These are phyloP conservation scores for Penicillium parvum DNA, from an alignment of 495 filamentous ascomycete species.

Conservation along the genomic window DNA sequence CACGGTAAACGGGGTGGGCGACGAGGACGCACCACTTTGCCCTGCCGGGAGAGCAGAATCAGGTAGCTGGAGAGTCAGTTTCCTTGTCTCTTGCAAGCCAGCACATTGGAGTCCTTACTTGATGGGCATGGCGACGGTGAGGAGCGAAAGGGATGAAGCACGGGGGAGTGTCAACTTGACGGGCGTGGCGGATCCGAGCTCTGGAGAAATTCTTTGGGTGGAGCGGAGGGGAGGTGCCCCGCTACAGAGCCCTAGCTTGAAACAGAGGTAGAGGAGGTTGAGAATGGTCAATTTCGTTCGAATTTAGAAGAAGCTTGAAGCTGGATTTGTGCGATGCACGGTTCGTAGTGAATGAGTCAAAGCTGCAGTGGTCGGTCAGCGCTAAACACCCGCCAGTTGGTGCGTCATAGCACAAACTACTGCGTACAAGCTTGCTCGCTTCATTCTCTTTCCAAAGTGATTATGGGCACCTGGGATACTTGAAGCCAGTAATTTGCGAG, in stretches of 20 bases:
- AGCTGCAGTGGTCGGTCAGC: too few species aligned
- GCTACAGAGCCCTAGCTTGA: conserved; percentile 24
- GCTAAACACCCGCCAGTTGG: too few species aligned
- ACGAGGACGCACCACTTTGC: conserved; percentile 82
- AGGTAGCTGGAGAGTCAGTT: conserved; percentile 69
- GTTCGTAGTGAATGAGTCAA: conserved; percentile 1
- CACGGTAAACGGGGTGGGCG: conserved; percentile 35
- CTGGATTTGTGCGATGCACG: background rate
- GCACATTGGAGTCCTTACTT: conserved; percentile 40
- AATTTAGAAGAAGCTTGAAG: too few species aligned
- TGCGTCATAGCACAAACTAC: too few species aligned
- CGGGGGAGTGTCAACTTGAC: conserved; percentile 11
- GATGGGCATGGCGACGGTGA: conserved; percentile 52
- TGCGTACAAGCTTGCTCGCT: too few species aligned
- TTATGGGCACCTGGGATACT: too few species aligned
- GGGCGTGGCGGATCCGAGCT: conserved; percentile 24
- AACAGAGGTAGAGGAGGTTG: conserved; percentile 4
- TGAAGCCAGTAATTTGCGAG: too few species aligned
- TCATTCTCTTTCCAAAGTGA: too few species aligned
- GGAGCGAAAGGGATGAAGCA: conserved; percentile 19
- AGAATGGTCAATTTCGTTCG: too few species aligned
- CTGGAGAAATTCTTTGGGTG: conserved; percentile 39
- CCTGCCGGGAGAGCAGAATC: conserved; percentile 94
- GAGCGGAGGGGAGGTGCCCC: conserved; percentile 29
- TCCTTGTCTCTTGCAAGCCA: background rate